Conservation (phyloP, 192 early-diverging fungal genomes). For the Linnemannia schmuckeri region DNA sequence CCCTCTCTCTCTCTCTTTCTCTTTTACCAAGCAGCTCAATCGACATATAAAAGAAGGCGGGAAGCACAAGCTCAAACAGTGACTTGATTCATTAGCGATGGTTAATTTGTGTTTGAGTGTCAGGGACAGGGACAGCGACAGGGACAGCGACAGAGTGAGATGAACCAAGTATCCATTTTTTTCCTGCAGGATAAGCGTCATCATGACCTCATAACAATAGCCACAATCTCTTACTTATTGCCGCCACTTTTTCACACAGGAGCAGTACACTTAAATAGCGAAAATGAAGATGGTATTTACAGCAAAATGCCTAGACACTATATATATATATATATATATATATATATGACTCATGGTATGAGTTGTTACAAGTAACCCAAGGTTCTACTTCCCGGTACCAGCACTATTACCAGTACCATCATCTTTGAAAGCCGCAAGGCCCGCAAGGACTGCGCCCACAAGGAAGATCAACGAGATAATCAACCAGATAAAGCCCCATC, state of each 20-base stretch:
- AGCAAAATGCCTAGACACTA: neutral
- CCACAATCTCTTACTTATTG: neutral
- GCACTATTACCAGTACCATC: conserved; percentile 5
- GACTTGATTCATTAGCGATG: neutral
- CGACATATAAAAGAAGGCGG: conserved; percentile 13
- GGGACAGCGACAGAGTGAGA: neutral
- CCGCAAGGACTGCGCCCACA: conserved; percentile 80
- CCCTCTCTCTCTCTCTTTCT: too few species aligned
- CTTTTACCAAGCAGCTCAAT: neutral
- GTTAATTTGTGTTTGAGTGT: neutral
- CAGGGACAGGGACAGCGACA: neutral
- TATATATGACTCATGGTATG: neutral
- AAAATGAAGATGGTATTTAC: neutral
- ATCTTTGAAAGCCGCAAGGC: conserved; percentile 84
- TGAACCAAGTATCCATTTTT: neutral
- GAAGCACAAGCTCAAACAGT: neutral
- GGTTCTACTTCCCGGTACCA: neutral
- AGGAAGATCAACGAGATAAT: conserved; percentile 88
- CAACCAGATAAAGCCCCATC: conserved; percentile 96
- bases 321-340: neutral
- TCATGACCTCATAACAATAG: neutral
- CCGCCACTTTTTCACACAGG: neutral
- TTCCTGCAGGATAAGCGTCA: neutral
- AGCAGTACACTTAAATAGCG: neutral
- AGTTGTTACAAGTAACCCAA: neutral